These are phyloP conservation scores for Terfezia claveryi DNA, from an alignment of 495 filamentous ascomycete genomes.

Conservation along the genomic window DNA sequence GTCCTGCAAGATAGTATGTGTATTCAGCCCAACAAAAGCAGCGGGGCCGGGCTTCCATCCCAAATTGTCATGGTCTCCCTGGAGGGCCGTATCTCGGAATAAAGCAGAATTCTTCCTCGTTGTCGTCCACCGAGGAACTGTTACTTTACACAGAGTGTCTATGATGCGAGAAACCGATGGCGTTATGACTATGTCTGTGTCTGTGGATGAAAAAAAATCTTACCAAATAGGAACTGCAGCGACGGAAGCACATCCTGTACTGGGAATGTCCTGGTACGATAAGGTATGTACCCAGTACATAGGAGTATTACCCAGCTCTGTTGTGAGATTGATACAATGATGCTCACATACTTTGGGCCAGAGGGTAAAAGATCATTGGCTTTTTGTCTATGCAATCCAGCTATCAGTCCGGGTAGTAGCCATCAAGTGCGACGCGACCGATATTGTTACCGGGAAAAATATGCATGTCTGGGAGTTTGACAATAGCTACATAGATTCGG, in stretches of 20 bases:
- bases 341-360: background rate
- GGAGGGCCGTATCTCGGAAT: background rate
- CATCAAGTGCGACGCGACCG: slow-evolving; percentile 7
- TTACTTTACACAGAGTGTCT: background rate
- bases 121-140: background rate
- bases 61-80: background rate
- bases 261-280: background rate
- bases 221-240: background rate
- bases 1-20: background rate
- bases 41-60: background rate
- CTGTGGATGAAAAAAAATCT: too few species aligned
- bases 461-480: slow-evolving; percentile 13
- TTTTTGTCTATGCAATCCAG: slow-evolving; percentile 18
- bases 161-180: background rate
- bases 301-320: too few species aligned
- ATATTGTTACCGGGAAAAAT: slow-evolving; percentile 3
- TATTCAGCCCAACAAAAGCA: background rate
- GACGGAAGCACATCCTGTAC: background rate
- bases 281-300: background rate
- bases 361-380: slow-evolving; percentile 11
- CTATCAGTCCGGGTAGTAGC: slow-evolving; percentile 13
- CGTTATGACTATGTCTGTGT: too few species aligned
- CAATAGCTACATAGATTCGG: slow-evolving; percentile 16
- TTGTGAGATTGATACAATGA: too few species aligned
- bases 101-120: background rate